phyloP scores from a whole-genome alignment of 2,329 filamentous ascomycete genomes.

The Furcasterigmium sp. region DNA sequence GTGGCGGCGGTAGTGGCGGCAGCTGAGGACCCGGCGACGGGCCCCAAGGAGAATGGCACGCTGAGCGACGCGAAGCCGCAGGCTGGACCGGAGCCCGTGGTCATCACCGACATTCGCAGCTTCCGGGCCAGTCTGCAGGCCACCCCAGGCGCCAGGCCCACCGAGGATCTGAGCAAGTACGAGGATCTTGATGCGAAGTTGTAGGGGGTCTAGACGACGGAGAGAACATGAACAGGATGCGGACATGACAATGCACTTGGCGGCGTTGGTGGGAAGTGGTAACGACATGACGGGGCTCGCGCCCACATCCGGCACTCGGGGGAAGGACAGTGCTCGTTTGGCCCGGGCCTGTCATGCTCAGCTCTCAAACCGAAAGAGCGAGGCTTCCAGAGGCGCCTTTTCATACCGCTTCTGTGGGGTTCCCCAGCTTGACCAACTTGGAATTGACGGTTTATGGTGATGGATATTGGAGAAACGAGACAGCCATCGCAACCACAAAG shows the following conservation, averaged over 20 bases:
- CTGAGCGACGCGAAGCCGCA: slow-evolving; percentile 26
- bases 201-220: slow-evolving; percentile 28
- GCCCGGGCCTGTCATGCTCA: too few species aligned
- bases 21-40: slow-evolving; percentile 39
- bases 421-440: too few species aligned
- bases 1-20: slow-evolving; percentile 40
- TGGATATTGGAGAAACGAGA: too few species aligned
- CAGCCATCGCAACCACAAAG: too few species aligned
- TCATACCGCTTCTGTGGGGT: too few species aligned
- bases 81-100: slow-evolving; percentile 34
- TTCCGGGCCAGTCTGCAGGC: slow-evolving; percentile 75
- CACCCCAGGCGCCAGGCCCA: slow-evolving; percentile 66
- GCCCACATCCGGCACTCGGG: not conserved
- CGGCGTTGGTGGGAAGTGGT: not conserved
- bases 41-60: slow-evolving; percentile 21
- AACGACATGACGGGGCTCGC: not conserved
- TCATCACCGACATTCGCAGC: slow-evolving; percentile 72
- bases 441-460: too few species aligned
- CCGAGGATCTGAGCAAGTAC: slow-evolving; percentile 75
- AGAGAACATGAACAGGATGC: not conserved
- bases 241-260: not conserved
- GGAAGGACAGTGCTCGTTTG: too few species aligned
- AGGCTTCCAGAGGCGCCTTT: too few species aligned
- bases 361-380: too few species aligned
- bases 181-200: slow-evolving; percentile 83